Evolutionary conservation across 2,329 filamentous ascomycete genomes (phyloP).

Genomic region (Phaeomoniella chlamydospora): DNA sequence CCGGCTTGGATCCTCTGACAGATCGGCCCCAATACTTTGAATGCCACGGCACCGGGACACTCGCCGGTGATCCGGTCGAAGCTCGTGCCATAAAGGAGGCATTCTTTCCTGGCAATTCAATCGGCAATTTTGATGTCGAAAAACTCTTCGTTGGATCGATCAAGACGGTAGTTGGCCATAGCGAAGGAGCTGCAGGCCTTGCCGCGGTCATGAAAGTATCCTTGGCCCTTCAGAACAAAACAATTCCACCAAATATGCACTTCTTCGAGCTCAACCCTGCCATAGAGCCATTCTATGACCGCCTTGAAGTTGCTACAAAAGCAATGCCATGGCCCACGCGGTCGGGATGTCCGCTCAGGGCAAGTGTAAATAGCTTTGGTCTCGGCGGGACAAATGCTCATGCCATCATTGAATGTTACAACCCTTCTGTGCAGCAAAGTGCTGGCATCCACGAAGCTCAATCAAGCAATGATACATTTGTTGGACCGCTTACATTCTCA

Average conservation of each 20-base stretch:
- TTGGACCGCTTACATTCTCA: neutral
- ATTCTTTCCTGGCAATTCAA: slow-evolving; percentile 7
- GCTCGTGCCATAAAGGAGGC: slow-evolving; percentile 12
- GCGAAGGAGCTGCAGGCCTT: slow-evolving; percentile 13
- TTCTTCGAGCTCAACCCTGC: slow-evolving; percentile 11
- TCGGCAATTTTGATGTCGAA: neutral
- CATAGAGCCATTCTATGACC: slow-evolving; percentile 9
- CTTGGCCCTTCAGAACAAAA: slow-evolving; percentile 13
- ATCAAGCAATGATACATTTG: neutral
- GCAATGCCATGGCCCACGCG: slow-evolving; percentile 9
- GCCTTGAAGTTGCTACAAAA: slow-evolving; percentile 7
- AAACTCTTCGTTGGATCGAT: slow-evolving; percentile 12
- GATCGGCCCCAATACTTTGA: slow-evolving; percentile 28
- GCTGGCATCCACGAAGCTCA: neutral
- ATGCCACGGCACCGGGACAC: slow-evolving; percentile 29
- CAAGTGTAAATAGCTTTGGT: slow-evolving; percentile 12
- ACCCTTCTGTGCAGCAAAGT: neutral
- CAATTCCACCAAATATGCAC: slow-evolving; percentile 15
- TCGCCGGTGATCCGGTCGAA: slow-evolving; percentile 19
- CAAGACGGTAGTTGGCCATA: slow-evolving; percentile 16
- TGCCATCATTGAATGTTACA: slow-evolving; percentile 4
- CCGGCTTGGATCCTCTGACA: slow-evolving; percentile 19
- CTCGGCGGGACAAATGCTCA: slow-evolving; percentile 22
- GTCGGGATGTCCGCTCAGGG: slow-evolving; percentile 4
- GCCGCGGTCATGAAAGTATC: slow-evolving; percentile 14